Conservation (phyloP, 2,329 filamentous ascomycete genomes). For the Alternaria ethzedia region DNA sequence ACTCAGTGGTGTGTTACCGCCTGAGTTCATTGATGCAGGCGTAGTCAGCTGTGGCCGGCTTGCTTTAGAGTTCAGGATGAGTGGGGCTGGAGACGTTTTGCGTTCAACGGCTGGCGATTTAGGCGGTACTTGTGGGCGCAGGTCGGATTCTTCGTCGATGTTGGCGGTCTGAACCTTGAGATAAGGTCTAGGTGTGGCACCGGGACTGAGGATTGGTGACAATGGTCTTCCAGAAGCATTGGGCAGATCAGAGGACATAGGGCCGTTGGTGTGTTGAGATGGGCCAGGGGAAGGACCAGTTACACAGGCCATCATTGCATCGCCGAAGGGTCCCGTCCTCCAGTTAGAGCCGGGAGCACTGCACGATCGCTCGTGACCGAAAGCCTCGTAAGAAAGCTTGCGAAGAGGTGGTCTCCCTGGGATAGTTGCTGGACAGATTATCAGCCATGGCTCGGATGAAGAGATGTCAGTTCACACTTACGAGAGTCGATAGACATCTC, state of each 20-base stretch:
- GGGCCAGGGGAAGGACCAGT: constrained; percentile 42
- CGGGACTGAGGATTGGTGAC: constrained; percentile 45
- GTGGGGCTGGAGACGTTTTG: constrained; percentile 43
- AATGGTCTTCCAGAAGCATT: constrained; percentile 19
- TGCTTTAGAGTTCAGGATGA: constrained; percentile 39
- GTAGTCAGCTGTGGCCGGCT: constrained; percentile 42
- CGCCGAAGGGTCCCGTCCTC: constrained; percentile 48
- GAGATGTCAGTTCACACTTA: constrained; percentile 28
- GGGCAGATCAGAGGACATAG: constrained; percentile 22
- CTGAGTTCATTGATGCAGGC: constrained; percentile 35
- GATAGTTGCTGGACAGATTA: constrained; percentile 43
- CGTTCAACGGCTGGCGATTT: constrained; percentile 45
- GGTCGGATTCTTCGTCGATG: constrained; percentile 26
- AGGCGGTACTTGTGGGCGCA: constrained; percentile 46
- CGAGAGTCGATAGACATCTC: constrained; percentile 49
- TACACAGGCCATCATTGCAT: constrained; percentile 49
- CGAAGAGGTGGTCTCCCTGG: constrained; percentile 50
- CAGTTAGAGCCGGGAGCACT: constrained; percentile 49
- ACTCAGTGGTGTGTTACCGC: constrained; percentile 33
- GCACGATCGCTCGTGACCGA: constrained; percentile 48
- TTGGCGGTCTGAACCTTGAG: constrained; percentile 43
- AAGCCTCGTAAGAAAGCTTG: constrained; percentile 40
- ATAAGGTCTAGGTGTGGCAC: constrained; percentile 33
- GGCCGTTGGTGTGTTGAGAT: constrained; percentile 22
- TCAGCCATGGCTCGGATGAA: constrained; percentile 18